Conservation (phyloP, 768 basidiomycete genomes). For the Chalciporus pseudorubinellus region DNA sequence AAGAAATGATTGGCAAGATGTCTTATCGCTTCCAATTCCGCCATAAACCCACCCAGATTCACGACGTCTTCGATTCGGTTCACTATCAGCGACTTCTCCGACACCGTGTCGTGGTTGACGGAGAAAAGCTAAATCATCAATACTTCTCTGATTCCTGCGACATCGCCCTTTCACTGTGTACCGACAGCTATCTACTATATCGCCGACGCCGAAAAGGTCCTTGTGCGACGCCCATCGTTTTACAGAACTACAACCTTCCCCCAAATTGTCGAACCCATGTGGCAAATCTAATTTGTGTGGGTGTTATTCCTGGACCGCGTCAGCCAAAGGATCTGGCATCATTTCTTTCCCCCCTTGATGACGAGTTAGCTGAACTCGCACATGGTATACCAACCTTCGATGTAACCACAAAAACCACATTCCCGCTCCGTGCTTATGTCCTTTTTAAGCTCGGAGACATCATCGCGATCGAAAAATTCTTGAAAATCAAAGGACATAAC, state of each 20-base stretch:
- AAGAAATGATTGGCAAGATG: no score
- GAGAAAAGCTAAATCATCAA: slow-evolving; percentile 16
- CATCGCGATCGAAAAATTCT: slow-evolving; percentile 29
- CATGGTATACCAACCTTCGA: slow-evolving; percentile 39
- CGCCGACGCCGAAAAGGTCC: slow-evolving; percentile 25
- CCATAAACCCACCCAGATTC: no score
- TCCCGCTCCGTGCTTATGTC: slow-evolving; percentile 32
- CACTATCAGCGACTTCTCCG: slow-evolving; percentile 29
- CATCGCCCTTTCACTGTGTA: slow-evolving; percentile 41
- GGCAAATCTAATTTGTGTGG: slow-evolving; percentile 36
- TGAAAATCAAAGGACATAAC: slow-evolving; percentile 40
- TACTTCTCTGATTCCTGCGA: slow-evolving; percentile 41
- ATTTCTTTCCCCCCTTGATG: slow-evolving; percentile 35
- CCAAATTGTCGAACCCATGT: slow-evolving; percentile 38
- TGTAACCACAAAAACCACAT: neutral
- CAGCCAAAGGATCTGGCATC: slow-evolving; percentile 41
- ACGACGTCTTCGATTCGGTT: slow-evolving; percentile 37
- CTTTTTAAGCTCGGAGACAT: slow-evolving; percentile 37
- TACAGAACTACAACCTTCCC: slow-evolving; percentile 43
- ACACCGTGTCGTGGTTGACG: slow-evolving; percentile 28
- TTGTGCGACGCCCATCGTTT: slow-evolving; percentile 41
- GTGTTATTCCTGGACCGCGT: slow-evolving; percentile 46
- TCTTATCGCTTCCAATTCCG: no score
- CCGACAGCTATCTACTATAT: slow-evolving; percentile 44
- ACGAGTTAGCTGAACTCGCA: slow-evolving; percentile 36